Percentiles rank a stretch among this genome's conserved stretches.
These are phyloP conservation scores for Tricholoma matsutake DNA, from an alignment of 768 basidiomycete species.

Conservation along the genomic window DNA sequence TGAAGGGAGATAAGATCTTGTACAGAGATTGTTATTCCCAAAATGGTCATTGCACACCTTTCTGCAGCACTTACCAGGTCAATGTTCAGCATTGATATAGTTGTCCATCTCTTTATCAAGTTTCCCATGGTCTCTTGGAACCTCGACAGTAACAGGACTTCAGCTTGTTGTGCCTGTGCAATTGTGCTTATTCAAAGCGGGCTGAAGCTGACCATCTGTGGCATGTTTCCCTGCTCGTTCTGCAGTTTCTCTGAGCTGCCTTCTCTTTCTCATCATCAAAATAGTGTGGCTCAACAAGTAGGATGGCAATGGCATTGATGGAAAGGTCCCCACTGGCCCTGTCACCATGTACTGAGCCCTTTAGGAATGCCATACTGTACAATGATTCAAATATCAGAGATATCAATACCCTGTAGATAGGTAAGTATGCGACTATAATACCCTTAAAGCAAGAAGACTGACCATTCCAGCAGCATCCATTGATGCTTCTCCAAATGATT, in stretches of 20 bases:
- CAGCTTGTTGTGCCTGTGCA: not conserved
- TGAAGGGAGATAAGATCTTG: not conserved
- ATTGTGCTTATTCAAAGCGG: not conserved
- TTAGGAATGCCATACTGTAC: conserved; percentile 25
- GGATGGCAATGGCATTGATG: conserved; percentile 9
- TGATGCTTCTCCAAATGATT: too few relatives aligned
- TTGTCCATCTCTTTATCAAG: not conserved
- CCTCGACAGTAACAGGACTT: not conserved
- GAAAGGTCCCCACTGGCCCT: conserved; percentile 18
- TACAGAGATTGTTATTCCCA: not conserved
- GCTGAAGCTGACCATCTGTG: not conserved
- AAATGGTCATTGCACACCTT: not conserved
- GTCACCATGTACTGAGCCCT: conserved; percentile 21
- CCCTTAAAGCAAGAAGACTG: too few relatives aligned
- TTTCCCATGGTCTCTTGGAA: not conserved
- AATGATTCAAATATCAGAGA: conserved; percentile 25
- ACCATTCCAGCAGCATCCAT: too few relatives aligned
- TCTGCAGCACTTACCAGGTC: not conserved
- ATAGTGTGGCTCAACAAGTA: conserved; percentile 17
- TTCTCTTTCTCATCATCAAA: conserved; percentile 16
- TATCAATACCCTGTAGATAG: conserved; percentile 26
- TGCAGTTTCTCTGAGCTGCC: not conserved
- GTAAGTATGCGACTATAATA: not conserved
- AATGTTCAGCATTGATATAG: not conserved
- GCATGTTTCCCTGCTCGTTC: not conserved